Conservation (phyloP, 345 rosid species). For the Acer saccharum region DNA sequence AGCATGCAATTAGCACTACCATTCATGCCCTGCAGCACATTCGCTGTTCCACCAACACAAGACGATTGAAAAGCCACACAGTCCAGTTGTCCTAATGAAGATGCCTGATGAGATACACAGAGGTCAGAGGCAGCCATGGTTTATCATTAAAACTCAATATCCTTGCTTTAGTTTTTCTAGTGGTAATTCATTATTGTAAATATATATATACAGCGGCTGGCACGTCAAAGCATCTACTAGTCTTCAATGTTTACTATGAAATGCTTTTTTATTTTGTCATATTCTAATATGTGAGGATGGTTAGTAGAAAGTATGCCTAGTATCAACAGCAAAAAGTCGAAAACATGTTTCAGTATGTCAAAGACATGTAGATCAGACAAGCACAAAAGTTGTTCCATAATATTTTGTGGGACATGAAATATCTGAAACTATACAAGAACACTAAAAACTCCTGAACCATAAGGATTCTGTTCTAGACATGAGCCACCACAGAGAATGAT, state of each 20-base stretch:
- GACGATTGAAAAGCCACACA: constrained; percentile 40
- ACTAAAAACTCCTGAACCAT: not conserved
- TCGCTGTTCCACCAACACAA: constrained; percentile 26
- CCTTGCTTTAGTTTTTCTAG: not conserved
- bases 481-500: not conserved
- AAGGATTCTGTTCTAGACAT: not conserved
- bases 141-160: not conserved
- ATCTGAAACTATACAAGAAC: not conserved
- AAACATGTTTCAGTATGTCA: not conserved
- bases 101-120: constrained; percentile 39
- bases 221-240: not conserved
- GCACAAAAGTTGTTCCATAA: not conserved
- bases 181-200: not conserved
- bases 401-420: not conserved
- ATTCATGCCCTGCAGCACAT: constrained; percentile 31
- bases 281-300: not conserved
- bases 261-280: not conserved
- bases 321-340: not conserved
- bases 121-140: constrained; percentile 7
- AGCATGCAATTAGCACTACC: constrained; percentile 33
- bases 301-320: not conserved
- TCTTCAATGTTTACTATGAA: not conserved
- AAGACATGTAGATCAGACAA: not conserved
- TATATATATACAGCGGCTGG: not conserved
- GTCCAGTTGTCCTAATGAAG: constrained; percentile 54